Evolutionary conservation across 371 early-diverging fungal species (phyloP).

Genomic region (Saksenaea oblongispora): DNA sequence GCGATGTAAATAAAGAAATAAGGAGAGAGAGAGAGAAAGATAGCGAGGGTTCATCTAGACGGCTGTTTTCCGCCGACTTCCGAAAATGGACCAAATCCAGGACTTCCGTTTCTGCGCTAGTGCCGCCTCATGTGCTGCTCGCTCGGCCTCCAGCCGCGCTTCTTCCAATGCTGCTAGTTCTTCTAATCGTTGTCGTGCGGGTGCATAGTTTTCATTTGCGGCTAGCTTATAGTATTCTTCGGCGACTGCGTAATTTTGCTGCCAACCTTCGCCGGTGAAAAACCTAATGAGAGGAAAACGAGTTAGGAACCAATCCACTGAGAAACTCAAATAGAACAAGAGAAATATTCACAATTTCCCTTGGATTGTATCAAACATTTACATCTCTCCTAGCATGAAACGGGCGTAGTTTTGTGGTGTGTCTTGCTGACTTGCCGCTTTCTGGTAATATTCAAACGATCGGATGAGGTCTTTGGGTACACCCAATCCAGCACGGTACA

Average conservation of each 20-base stretch:
- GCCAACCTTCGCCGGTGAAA: conserved; percentile 45
- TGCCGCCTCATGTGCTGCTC: conserved; percentile 8
- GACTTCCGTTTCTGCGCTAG: conserved; percentile 8
- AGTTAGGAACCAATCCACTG: not conserved
- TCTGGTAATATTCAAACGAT: conserved; percentile 52
- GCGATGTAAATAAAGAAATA: not conserved
- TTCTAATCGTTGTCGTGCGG: conserved; percentile 25
- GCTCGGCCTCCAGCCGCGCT: conserved; percentile 6
- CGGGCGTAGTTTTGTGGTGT: conserved; percentile 51
- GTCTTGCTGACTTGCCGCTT: conserved; percentile 50
- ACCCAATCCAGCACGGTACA: conserved; percentile 43
- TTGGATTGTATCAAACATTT: conserved; percentile 6
- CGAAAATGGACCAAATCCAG: conserved; percentile 26
- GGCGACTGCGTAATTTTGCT: conserved; percentile 38
- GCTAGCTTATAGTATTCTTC: conserved; percentile 47
- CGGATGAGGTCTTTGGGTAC: conserved; percentile 39
- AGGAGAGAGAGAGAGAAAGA: not conserved
- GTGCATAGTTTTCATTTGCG: conserved; percentile 42
- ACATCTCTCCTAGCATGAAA: conserved; percentile 55
- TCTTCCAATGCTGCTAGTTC: conserved; percentile 17
- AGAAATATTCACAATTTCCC: not conserved
- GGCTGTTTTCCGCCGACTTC: conserved; percentile 14
- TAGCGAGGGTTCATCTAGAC: conserved; percentile 16
- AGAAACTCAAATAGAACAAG: not conserved
- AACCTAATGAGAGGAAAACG: conserved; percentile 27